Base-by-base conservation (phyloP, 2,329 filamentous ascomycete genomes). In the Colletotrichum sp. region DNA sequence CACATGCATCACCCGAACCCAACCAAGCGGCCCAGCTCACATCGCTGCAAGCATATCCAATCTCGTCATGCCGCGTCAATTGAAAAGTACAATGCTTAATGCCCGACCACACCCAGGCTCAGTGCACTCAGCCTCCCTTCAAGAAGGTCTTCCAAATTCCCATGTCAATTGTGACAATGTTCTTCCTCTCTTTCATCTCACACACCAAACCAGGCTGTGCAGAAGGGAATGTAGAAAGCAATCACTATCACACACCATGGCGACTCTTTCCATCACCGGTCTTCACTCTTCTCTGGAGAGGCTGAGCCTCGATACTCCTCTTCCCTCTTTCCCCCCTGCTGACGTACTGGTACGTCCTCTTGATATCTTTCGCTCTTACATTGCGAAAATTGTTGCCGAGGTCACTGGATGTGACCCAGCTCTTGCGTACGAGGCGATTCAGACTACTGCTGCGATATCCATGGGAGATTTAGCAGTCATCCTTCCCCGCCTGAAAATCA, bases 241-340 rank as follows among this genome's bases (percentile, higher is more conserved):
- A 64, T n/a, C 32, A 18, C 21, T 26, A 44, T 36, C 62, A 26
- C 32, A 64, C 39, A 63, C n/a, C 59, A 71, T 91, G 84, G 82
- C 90, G 77, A 92, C 92, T 92, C 24, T 91, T 89, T 81, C 92
- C 83, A 80, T 93, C 89, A 78, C 93, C 80, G 63, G 87, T 87
- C 81, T 93, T 85, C 68, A 94, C 85, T 44, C 92, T 88, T 68
- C 93, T 89, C 64, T 93, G 85, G 0, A 90, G 89, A 75, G 93
- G 80, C 3, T 92, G 89, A 0, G 92, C 87, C 87, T 84, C 71
- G 73, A 84, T 76, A 55, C 85, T 70, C 72, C 82, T 77, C 71
- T 86, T 71, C 72, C 72, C 8, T 67, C 68, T 18, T 75, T 75
- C 6, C 68, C 72, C 6, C 52, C 36, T 12, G 80, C 86, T 75